Conservation (phyloP, 176 grass and related monocot genomes). For the Bonia amplexicaulis region DNA sequence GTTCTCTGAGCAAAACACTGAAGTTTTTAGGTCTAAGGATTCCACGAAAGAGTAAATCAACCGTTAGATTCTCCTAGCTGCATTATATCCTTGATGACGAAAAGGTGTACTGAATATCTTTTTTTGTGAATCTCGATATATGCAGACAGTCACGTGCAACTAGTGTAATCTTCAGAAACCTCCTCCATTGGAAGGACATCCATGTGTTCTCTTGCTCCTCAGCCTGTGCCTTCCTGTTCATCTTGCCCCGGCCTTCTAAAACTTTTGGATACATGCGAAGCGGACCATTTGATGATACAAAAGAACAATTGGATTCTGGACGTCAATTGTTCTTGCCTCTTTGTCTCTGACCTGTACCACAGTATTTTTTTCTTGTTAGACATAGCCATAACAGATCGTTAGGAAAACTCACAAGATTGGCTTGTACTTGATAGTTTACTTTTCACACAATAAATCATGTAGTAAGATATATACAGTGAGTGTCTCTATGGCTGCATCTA, state of each 20-base stretch:
- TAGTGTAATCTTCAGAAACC: conserved; percentile 27
- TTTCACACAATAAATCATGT: neutral
- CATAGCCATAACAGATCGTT: neutral
- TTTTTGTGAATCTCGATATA: neutral
- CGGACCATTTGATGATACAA: conserved; percentile 2
- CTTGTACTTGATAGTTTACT: neutral
- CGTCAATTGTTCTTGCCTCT: conserved; percentile 5
- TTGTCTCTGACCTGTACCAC: conserved; percentile 6
- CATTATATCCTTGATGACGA: neutral
- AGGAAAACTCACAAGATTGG: neutral
- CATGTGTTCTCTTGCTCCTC: conserved; percentile 26
- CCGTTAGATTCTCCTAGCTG: conserved; percentile 5
- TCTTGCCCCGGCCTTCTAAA: neutral
- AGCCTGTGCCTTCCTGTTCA: conserved; percentile 16
- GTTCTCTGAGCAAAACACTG: neutral
- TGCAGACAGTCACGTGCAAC: conserved; percentile 24
- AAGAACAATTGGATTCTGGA: conserved; percentile 35
- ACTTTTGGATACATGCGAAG: conserved; percentile 29
- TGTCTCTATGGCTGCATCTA: neutral
- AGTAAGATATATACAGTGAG: neutral
- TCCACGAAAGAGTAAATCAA: neutral
- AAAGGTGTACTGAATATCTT: neutral
- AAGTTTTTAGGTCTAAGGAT: neutral
- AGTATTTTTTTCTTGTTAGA: neutral
- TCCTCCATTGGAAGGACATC: conserved; percentile 33